Conservation (phyloP, 2,329 filamentous ascomycete species). For the Fusarium sp. region DNA sequence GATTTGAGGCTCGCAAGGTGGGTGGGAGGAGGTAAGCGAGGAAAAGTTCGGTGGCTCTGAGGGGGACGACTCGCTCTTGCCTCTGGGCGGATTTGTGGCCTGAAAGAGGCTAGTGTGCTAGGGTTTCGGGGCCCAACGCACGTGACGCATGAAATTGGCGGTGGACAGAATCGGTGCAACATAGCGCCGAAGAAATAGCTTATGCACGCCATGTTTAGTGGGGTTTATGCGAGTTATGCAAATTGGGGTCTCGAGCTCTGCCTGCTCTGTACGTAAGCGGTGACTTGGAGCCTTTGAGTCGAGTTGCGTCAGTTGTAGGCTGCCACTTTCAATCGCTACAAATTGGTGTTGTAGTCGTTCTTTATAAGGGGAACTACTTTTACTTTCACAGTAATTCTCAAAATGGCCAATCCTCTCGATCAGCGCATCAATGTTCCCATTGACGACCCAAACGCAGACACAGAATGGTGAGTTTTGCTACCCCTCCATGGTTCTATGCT, state of each 20-base stretch:
- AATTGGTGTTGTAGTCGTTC: conserved; percentile 7
- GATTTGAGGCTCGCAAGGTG: conserved; percentile 68
- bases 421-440: conserved; percentile 85
- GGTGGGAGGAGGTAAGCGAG: conserved; percentile 63
- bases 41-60: conserved; percentile 64
- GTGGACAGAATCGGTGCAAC: conserved; percentile 44
- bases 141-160: conserved; percentile 50
- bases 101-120: conserved; percentile 57
- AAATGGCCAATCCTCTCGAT: conserved; percentile 74
- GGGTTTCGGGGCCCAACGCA: conserved; percentile 57
- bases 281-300: conserved; percentile 18
- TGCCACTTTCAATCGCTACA: conserved; percentile 28
- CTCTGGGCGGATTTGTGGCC: conserved; percentile 58
- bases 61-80: conserved; percentile 54
- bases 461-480: conserved; percentile 82
- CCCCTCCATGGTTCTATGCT: conserved; percentile 41
- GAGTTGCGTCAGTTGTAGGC: conserved; percentile 35
- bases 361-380: not conserved
- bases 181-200: conserved; percentile 32
- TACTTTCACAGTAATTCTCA: conserved; percentile 19
- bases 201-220: conserved; percentile 39
- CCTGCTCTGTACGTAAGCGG: conserved; percentile 33
- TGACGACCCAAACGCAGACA: conserved; percentile 96
- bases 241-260: conserved; percentile 27
- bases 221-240: conserved; percentile 45